These are phyloP conservation scores for Gymnopilus junonius DNA, from an alignment of 768 basidiomycete genomes.

Conservation along the genomic window DNA sequence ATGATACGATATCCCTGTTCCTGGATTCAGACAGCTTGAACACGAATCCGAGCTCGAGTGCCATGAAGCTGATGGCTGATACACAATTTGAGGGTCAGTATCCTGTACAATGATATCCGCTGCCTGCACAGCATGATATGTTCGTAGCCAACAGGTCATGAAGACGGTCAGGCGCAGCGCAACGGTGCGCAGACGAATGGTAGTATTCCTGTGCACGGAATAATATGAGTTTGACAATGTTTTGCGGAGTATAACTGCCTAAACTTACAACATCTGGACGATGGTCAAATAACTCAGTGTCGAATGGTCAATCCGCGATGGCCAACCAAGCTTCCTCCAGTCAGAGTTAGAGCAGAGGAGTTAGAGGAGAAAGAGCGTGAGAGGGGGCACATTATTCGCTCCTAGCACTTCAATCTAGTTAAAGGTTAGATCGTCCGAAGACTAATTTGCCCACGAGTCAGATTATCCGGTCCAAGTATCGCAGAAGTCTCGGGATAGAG, in stretches of 20 bases:
- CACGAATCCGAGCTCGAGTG: conserved; percentile 33
- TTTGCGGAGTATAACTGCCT: not conserved
- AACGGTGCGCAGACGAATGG: conserved; percentile 8
- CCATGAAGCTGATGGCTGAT: conserved; percentile 41
- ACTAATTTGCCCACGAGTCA: conserved; percentile 30
- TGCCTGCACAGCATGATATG: conserved; percentile 21
- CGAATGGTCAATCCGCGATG: conserved; percentile 10
- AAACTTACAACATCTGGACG: conserved; percentile 20
- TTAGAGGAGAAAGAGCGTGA: conserved; percentile 25
- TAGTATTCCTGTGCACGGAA: not conserved
- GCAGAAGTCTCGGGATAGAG: conserved; percentile 36
- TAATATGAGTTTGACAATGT: not conserved
- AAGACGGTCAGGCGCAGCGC: conserved; percentile 23
- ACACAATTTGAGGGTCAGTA: conserved; percentile 40
- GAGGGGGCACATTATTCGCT: conserved; percentile 28
- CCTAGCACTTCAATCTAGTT: conserved; percentile 24
- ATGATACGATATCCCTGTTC: conserved; percentile 36
- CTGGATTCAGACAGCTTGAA: conserved; percentile 34
- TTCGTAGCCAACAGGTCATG: conserved; percentile 22
- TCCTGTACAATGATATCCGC: conserved; percentile 43
- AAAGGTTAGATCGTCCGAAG: conserved; percentile 28
- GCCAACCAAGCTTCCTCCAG: conserved; percentile 5
- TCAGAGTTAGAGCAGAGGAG: conserved; percentile 6
- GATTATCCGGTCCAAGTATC: conserved; percentile 31
- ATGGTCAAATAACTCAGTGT: not conserved